Percentiles rank a stretch among this genome's conserved stretches.
Conservation (phyloP, 805 yeast species). For the Metschnikowia orientalis region DNA sequence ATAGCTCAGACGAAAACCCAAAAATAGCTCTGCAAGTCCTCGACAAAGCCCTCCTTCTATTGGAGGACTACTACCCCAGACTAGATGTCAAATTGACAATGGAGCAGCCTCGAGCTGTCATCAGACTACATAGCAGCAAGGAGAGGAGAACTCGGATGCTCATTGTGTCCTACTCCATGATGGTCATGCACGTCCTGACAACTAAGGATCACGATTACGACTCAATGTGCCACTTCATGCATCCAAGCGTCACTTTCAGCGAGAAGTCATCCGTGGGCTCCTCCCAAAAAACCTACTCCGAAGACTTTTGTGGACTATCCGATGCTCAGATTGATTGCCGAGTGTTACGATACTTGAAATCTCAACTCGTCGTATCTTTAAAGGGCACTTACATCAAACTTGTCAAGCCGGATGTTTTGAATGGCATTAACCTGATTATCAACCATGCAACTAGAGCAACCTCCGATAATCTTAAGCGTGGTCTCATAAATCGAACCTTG, state of each 20-base stretch:
- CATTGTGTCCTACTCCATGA: constrained; percentile 31
- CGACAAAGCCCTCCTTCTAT: constrained; percentile 5
- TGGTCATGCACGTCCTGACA: constrained; percentile 32
- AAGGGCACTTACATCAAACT: constrained; percentile 23
- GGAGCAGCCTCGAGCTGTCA: constrained; percentile 19
- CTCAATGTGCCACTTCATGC: constrained; percentile 30
- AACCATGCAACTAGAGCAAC: constrained; percentile 23
- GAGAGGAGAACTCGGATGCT: constrained; percentile 24
- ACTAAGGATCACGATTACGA: constrained; percentile 30
- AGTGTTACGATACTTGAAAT: constrained; percentile 26
- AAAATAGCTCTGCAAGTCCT: constrained; percentile 1
- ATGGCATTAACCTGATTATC: constrained; percentile 31
- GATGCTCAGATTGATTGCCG: constrained; percentile 20
- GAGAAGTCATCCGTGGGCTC: constrained; percentile 18
- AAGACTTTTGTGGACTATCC: constrained; percentile 22
- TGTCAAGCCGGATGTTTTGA: constrained; percentile 26
- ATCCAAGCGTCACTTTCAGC: constrained; percentile 29
- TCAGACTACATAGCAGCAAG: constrained; percentile 20
- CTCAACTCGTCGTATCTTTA: constrained; percentile 20
- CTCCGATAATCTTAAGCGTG: constrained; percentile 23
- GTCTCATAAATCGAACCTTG: constrained; percentile 26
- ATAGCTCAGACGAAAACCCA: background rate
- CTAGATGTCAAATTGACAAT: constrained; percentile 14
- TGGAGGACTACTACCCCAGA: constrained; percentile 13
- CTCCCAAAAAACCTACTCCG: constrained; percentile 8